Evolutionary conservation across 1,139 yeast genomes (phyloP).

Genomic region (Candida sojae): DNA sequence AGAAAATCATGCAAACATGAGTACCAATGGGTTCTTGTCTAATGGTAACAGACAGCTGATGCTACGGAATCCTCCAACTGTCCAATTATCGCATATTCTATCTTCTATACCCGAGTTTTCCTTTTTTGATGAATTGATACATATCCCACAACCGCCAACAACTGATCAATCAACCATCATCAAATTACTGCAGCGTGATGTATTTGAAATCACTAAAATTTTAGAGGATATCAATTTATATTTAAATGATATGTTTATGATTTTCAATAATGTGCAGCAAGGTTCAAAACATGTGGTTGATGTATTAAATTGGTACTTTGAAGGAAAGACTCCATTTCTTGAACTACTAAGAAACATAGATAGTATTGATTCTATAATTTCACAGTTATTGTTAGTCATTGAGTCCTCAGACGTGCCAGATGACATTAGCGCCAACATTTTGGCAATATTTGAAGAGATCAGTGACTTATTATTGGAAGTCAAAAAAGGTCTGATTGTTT

Average conservation of each 20-base stretch:
- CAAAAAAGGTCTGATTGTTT: constrained; percentile 34
- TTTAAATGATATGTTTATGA: constrained; percentile 21
- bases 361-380: constrained; percentile 48
- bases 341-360: constrained; percentile 40
- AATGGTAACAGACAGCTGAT: constrained; percentile 4
- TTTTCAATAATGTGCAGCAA: constrained; percentile 17
- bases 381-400: constrained; percentile 33
- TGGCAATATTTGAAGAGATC: constrained; percentile 32
- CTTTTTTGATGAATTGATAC: constrained; percentile 33
- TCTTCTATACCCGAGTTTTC: constrained; percentile 27
- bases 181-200: constrained; percentile 30
- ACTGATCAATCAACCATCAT: constrained; percentile 7
- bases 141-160: constrained; percentile 18
- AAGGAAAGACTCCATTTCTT: constrained; percentile 45
- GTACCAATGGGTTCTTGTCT: not conserved
- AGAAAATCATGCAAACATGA: constrained; percentile 10
- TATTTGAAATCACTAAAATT: constrained; percentile 30
- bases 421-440: constrained; percentile 12
- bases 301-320: constrained; percentile 46
- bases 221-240: constrained; percentile 34
- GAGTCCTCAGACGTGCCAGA: constrained; percentile 25
- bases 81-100: constrained; percentile 12
- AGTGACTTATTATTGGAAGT: constrained; percentile 44
- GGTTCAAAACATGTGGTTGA: constrained; percentile 8
- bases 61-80: constrained; percentile 6